Conservation (phyloP, 345 rosid species). For the Lepidium didymum region DNA sequence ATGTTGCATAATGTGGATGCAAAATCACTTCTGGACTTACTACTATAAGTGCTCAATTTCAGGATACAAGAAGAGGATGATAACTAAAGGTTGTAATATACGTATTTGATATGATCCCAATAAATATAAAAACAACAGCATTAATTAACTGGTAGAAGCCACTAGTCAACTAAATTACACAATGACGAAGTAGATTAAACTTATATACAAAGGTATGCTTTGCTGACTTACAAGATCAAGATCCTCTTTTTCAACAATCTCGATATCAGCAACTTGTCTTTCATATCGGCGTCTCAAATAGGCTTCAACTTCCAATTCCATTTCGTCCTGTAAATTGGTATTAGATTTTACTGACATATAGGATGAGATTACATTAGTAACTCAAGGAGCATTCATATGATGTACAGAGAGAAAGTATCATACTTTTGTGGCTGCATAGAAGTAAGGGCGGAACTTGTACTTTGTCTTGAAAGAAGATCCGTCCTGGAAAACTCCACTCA, state of each 20-base stretch:
- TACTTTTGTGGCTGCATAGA: slow-evolving; percentile 82
- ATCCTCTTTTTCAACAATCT: slow-evolving; percentile 77
- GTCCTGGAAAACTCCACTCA: slow-evolving; percentile 43
- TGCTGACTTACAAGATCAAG: slow-evolving; percentile 85
- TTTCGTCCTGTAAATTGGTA: slow-evolving; percentile 42
- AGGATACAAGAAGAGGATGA: background rate
- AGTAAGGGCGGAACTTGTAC: slow-evolving; percentile 85
- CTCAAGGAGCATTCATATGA: background rate
- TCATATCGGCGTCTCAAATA: slow-evolving; percentile 77
- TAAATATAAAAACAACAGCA: background rate
- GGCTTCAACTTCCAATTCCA: slow-evolving; percentile 92
- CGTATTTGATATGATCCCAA: background rate
- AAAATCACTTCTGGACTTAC: background rate
- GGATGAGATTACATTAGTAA: background rate
- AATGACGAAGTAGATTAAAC: background rate
- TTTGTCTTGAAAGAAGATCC: slow-evolving; percentile 85
- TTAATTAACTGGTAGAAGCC: background rate
- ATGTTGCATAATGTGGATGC: slow-evolving; percentile 1
- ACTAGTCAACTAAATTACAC: background rate
- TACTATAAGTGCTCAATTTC: background rate
- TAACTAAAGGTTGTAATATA: background rate
- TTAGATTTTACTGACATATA: background rate
- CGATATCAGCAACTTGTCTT: slow-evolving; percentile 70
- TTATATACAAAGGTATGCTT: background rate
- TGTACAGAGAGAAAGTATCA: background rate